Evolutionary conservation across 2,329 filamentous ascomycete genomes (phyloP), one percentile per base, ranked within the genome.

Genomic region (Trichophyton mentagrophytes): DNA sequence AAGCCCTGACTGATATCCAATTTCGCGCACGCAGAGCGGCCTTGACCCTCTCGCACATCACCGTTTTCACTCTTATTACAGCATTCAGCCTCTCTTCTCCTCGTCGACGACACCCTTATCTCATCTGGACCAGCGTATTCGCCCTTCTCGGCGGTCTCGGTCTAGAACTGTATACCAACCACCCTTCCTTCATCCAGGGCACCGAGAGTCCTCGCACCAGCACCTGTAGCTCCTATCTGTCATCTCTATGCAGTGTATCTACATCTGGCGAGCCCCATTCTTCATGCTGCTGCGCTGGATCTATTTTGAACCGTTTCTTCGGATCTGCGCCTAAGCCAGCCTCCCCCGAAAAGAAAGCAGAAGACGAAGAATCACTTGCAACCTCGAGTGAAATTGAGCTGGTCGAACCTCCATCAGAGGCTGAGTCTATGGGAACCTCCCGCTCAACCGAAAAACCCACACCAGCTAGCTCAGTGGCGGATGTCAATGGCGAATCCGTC

Each of bases 31-130:
- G 83, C 61, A 79, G 80, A 51, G 87, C 90, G 67, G 79, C 89
- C 63, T 79, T 85, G 60, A 75, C 81, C 36, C 82, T 95, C 58
- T 83, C 87, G 57, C 79, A 83, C 65, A 74, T 95, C 66, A 85
- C 89, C 59, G 82, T 84, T 60, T 77, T 82, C 59, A 84, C 88
- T 33, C 85, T 96, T 69, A 77, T 89, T 66, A 81, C 92, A 65
- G 89, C 90, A 64, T 96, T 87, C 74, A 73, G 81, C 51, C 78
- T 95, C 65, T 92, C 90, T 1, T 88, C 90, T 0, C 80, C 83
- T 27, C 82, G 85, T 61, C 80, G 83, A 66, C 85, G 87, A 70
- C 92, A 97, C 72, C 92, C 92, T 0, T 97, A 96, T 72, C 84
- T 96, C 27, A 75, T 96, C 62, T 96, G 93, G 84, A 90, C 89